These are phyloP conservation scores for Clonostachys solani DNA, from an alignment of 2,329 filamentous ascomycete genomes.

Conservation along the genomic window DNA sequence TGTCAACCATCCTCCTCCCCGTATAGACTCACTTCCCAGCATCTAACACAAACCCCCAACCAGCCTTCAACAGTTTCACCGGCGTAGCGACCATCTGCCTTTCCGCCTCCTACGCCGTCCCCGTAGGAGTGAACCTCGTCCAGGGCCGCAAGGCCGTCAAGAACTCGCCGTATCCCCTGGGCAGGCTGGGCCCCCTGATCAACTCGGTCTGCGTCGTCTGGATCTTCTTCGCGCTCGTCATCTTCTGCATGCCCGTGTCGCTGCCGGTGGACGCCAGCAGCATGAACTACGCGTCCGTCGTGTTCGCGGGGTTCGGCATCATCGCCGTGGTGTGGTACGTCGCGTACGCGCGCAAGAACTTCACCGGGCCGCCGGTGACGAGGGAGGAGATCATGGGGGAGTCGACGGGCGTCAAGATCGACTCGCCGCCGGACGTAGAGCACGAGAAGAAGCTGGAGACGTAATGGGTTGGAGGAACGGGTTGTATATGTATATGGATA, in stretches of 20 bases:
- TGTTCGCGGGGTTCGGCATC: conserved; percentile 57
- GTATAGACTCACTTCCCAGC: too few relatives aligned
- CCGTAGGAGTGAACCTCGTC: conserved; percentile 67
- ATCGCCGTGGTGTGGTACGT: conserved; percentile 63
- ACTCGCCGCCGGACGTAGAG: too few relatives aligned
- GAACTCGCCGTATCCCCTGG: conserved; percentile 64
- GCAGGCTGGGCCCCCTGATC: conserved; percentile 62
- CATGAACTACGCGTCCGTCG: conserved; percentile 67
- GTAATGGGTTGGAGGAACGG: too few relatives aligned
- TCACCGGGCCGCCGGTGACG: conserved; percentile 49
- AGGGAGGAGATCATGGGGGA: conserved; percentile 9
- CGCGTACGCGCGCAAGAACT: conserved; percentile 56
- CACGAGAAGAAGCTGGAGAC: too few relatives aligned
- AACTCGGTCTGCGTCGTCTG: conserved; percentile 66
- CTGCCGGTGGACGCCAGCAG: conserved; percentile 48
- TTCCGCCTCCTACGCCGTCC: conserved; percentile 70
- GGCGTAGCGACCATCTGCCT: conserved; percentile 78
- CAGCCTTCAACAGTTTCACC: conserved; percentile 74
- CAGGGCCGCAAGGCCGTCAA: conserved; percentile 62
- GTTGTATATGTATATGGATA: too few relatives aligned
- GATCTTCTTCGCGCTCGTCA: conserved; percentile 64
- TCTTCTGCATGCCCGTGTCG: conserved; percentile 73
- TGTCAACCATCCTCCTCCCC: too few relatives aligned
- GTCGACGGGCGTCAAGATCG: too few relatives aligned
- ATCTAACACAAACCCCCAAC: too few relatives aligned